A percentile compares a stretch with the other conserved stretches of the same genome.
Evolutionary conservation across 2,329 filamentous ascomycete species (phyloP).

Genomic region (Lasiodiplodia hormozganensis): DNA sequence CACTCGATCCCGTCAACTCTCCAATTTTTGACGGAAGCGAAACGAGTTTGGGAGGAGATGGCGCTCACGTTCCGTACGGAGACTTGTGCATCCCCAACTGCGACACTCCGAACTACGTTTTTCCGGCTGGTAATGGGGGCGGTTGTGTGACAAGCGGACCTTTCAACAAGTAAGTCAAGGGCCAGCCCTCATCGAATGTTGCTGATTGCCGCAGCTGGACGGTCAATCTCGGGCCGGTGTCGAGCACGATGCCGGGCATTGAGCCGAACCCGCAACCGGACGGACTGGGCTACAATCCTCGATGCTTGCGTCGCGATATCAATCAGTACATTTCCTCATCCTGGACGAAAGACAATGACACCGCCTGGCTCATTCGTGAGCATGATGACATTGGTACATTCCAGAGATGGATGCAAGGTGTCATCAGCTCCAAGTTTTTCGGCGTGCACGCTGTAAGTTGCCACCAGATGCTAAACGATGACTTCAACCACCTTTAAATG

Average conservation of each 20-base stretch:
- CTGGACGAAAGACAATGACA: background rate
- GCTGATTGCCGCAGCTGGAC: slow-evolving; percentile 45
- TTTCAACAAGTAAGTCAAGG: background rate
- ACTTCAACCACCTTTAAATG: background rate
- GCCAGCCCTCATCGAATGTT: slow-evolving; percentile 40
- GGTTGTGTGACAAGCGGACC: slow-evolving; percentile 62
- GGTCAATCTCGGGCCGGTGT: slow-evolving; percentile 58
- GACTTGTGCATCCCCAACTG: background rate
- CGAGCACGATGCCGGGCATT: slow-evolving; percentile 41
- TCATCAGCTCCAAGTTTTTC: background rate
- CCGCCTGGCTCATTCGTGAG: background rate
- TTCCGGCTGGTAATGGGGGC: slow-evolving; percentile 58
- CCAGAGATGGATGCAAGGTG: background rate
- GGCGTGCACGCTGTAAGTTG: background rate
- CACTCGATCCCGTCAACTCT: slow-evolving; percentile 52
- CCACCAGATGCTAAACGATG: too few relatives aligned
- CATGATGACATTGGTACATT: background rate
- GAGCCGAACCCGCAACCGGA: slow-evolving; percentile 37
- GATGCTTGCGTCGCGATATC: slow-evolving; percentile 49
- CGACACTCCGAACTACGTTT: slow-evolving; percentile 32
- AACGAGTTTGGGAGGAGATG: slow-evolving; percentile 56
- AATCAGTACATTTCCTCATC: slow-evolving; percentile 34
- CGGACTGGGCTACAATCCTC: slow-evolving; percentile 45
- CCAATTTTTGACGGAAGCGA: slow-evolving; percentile 63
- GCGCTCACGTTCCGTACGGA: slow-evolving; percentile 37